A percentile compares a stretch with the other conserved stretches of the same genome.
Evolutionary conservation across 768 basidiomycete genomes (phyloP).

Genomic region (Boletus eberwhitei): DNA sequence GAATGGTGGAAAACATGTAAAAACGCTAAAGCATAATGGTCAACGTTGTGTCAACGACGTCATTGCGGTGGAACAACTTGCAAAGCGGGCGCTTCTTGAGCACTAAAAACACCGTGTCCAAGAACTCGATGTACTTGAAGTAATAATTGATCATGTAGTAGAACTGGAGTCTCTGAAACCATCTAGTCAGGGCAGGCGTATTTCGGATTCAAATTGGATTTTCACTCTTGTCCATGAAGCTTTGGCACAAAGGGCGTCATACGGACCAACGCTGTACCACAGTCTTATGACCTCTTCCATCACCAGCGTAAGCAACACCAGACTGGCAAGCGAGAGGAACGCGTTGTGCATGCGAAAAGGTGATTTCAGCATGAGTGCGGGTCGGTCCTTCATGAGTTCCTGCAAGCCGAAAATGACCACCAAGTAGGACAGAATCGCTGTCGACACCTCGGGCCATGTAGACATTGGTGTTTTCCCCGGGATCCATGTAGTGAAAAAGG

Average conservation of each 20-base stretch:
- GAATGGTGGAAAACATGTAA: conserved; percentile 98
- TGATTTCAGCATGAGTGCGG: conserved; percentile 64
- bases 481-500: conserved; percentile 60
- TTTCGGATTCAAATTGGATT: conserved; percentile 24
- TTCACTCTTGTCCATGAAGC: conserved; percentile 79
- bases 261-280: conserved; percentile 65
- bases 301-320: conserved; percentile 74
- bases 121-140: conserved; percentile 92
- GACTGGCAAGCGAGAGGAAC: conserved; percentile 77
- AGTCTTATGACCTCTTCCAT: conserved; percentile 82
- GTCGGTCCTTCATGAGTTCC: conserved; percentile 74
- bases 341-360: conserved; percentile 87
- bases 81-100: conserved; percentile 96
- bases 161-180: conserved; percentile 72
- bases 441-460: conserved; percentile 62
- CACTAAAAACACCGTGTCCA: conserved; percentile 94
- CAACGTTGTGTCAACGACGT: neutral
- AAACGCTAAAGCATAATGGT: conserved; percentile 56
- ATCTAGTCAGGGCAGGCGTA: conserved; percentile 1
- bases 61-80: conserved; percentile 35
- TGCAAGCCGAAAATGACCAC: conserved; percentile 78
- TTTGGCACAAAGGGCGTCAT: conserved; percentile 68
- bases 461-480: conserved; percentile 77
- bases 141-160: conserved; percentile 98
- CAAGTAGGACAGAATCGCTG: conserved; percentile 75